Conservation (phyloP, 1,139 yeast species). For the Geotrichum klebahnii region DNA sequence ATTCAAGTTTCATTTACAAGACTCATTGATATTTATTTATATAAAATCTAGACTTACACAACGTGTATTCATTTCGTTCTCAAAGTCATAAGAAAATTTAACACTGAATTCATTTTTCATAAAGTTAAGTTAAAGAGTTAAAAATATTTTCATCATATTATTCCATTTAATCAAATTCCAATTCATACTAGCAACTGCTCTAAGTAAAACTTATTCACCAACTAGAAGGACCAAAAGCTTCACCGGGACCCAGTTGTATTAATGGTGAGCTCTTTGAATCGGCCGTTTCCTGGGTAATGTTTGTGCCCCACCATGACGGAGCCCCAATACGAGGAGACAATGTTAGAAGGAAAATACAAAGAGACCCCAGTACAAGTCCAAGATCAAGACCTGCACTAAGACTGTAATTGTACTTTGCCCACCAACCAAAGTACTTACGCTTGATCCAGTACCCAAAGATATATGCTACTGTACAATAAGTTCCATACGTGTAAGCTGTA, state of each 20-base stretch:
- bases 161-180: too few relatives aligned
- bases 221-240: conserved; percentile 39
- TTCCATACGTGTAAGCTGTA: conserved; percentile 49
- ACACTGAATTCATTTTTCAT: too few relatives aligned
- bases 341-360: conserved; percentile 47
- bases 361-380: conserved; percentile 52
- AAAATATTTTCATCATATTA: too few relatives aligned
- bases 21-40: not conserved
- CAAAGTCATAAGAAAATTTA: too few relatives aligned
- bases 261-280: conserved; percentile 32
- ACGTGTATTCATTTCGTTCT: not conserved
- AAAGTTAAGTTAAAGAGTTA: too few relatives aligned
- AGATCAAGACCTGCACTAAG: conserved; percentile 56
- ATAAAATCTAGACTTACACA: not conserved
- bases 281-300: conserved; percentile 35
- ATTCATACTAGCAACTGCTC: too few relatives aligned
- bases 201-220: too few relatives aligned
- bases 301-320: conserved; percentile 61
- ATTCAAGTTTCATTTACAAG: not conserved
- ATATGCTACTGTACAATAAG: conserved; percentile 49
- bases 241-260: conserved; percentile 34
- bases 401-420: conserved; percentile 61
- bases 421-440: conserved; percentile 54
- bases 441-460: conserved; percentile 51
- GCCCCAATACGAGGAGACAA: conserved; percentile 39